Evolutionary conservation across 202 grass and related monocot species (phyloP), one percentile per base, ranked within the genome.

Genomic region (Elaeis oleifera): DNA sequence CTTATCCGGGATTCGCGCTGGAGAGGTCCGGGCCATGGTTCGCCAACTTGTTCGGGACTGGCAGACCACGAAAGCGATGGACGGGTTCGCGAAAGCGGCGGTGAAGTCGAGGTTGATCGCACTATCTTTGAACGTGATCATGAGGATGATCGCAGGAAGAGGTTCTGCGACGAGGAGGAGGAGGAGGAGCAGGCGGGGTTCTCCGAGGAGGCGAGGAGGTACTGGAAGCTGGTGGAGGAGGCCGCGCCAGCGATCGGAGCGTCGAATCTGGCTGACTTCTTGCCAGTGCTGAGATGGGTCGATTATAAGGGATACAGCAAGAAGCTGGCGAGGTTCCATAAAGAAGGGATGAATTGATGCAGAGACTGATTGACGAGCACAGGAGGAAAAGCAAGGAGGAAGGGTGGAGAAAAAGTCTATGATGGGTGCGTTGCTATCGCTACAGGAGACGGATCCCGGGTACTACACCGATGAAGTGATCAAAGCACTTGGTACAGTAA

Each of bases 81-180:
- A 31, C 49, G 79, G 15, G 20, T 44, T 26, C 11, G 51, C 65
- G 27, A 23, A 21, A 3, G 6, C 81, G 18, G 32, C 75, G 70
- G 44, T 81, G 6, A 86, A 78, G 51, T 64, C 61, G 28, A 57
- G 71, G 60, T 54, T 90, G 58, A 85, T 85, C 76, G 78, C 77
- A 66, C 15, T 81, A 4, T 80, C 74, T 2, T 65, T 78, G 21
- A 68, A 75, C 65, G 60, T 71, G 4, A 26, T 86, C 16, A 81
- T 81, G 78, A 70, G 77, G 65, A 74, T 74, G 73, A 61, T 78
- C 65, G 74, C 83, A 15, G 56, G 22, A 7, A 75, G 25, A 86
- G 74, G 57, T 63, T 61, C 50, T 27, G 11, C 6, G 36, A 11
- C 8, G 8, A 13, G 36, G 36, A 44, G 36, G 8, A 13, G 36